Conservation (phyloP, 345 rosid genomes). For the Gossypium thurberi region DNA sequence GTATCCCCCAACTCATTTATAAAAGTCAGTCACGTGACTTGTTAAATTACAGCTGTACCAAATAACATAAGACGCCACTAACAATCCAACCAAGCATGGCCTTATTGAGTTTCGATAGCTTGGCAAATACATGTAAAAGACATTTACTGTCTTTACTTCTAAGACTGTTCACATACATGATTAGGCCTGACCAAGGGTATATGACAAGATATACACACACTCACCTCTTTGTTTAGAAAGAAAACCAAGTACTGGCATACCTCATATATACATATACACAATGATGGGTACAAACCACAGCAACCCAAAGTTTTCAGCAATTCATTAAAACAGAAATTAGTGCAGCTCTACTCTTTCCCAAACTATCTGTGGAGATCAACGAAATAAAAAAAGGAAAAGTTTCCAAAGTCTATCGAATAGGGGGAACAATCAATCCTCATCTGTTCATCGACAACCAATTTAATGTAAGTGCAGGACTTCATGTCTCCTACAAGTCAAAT, state of each 20-base stretch:
- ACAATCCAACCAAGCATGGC: too few relatives aligned
- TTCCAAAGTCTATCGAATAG: background rate
- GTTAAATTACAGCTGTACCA: too few relatives aligned
- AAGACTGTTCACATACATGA: too few relatives aligned
- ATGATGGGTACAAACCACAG: conserved; percentile 3
- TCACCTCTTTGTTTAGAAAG: too few relatives aligned
- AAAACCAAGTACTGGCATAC: background rate
- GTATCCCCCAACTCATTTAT: too few relatives aligned
- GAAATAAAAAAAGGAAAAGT: background rate
- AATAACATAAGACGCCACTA: too few relatives aligned
- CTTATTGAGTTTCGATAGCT: too few relatives aligned
- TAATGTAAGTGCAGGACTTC: background rate
- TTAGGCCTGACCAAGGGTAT: too few relatives aligned
- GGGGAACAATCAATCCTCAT: background rate
- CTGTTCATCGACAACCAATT: background rate
- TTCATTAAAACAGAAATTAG: background rate
- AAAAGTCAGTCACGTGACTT: too few relatives aligned
- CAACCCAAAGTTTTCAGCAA: background rate
- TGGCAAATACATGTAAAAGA: too few relatives aligned
- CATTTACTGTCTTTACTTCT: too few relatives aligned
- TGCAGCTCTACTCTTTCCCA: background rate
- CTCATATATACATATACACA: conserved; percentile 9
- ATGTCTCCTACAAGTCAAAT: conserved; percentile 21
- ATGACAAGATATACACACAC: too few relatives aligned
- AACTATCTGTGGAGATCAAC: background rate